Base-by-base conservation (phyloP, 805 yeast genomes). In the Torulaspora delbrueckii region DNA sequence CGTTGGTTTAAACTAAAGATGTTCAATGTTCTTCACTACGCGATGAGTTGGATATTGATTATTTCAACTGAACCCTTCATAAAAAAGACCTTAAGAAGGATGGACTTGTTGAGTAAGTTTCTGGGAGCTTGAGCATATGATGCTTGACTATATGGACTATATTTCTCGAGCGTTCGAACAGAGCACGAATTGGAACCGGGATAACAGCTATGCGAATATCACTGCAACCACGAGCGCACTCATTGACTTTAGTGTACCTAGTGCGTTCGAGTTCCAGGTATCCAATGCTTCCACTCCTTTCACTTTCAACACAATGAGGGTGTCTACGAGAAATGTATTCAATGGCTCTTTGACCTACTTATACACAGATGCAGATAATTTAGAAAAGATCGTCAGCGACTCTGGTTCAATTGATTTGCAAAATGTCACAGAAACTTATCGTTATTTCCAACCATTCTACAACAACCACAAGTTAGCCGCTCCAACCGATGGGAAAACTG, bases 121-220 rank as follows among this genome's bases (percentile, higher is more conserved):
- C n/a, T 5, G 10, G 27, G 34, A 5, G 27, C n/a, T 13, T 19
- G 16, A 16, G 34, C 7, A 12, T 30, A 38, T 19, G 35, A 88
- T 88, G 96, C 71, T 81, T 50, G 76, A 79, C 35, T 90, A 85
- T 68, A 88, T 91, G 96, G 96, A 91, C 56, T 84, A 83, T 63
- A 77, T 91, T 26, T 82, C 83, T 55, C 73, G 76, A 65, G 77
- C 86, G 54, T 91, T 86, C 67, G 78, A 83, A 62, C 66, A 71
- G 31, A 63, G 83, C 19, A 81, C 95, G 1, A 75, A 75, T 4
- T 90, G 97, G 97, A 80, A 82, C 55, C 77, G 78, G 46, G 87
- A 86, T 52, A 84, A 84, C 63, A 76, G 85, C 28, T 88, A 84
- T 59, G 83, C 88, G 42, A 79, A 82, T 55, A 73, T 91, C 16